Base-by-base conservation (phyloP, 1,139 yeast species). In the Geotrichum klebahnii region DNA sequence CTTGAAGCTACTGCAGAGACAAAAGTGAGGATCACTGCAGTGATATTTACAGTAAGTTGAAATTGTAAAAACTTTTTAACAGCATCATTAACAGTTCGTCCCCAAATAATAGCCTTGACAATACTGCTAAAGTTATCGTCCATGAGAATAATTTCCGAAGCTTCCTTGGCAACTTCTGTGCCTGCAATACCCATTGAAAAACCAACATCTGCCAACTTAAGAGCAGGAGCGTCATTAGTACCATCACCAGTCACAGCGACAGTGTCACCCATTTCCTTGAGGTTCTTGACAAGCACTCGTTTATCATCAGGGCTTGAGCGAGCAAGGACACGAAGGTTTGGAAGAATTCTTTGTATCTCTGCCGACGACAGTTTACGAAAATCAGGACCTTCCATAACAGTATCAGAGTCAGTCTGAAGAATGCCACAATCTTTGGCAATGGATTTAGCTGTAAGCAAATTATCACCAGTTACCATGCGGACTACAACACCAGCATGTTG, bases 161-260 rank as follows among this genome's bases (percentile, higher is more conserved):
- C 88, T 62, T 84, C 88, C 64, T 84, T 84, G 22, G 92, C 92
- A 42, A 84, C 90, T 67, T 84, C 92, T 8, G 88, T 82, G 14
- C 90, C 92, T 56, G 83, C 79, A 61, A 81, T 75, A 47, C 92
- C 92, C 92, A 84, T 84, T 10, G 92, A 87, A 63, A 84, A 83
- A 57, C 95, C 95, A 51, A 85, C 89, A 66, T 85, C 94, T 0
- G 94, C 86, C 56, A 78, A 80, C 64, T 84, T 84, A 66, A 85
- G 74, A 5, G 88, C 80, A 22, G 94, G 94, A 2, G 92, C 84
- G 65, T 85, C 94, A 64, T 85, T 85, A 46, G 84, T 90, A 67
- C 98, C 98, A 68, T 92, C 98, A 66, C 98, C 98, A 31, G 98
- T 92, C 38, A 90, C 98, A 1, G 98, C 98, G 49, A 92, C 98